Evolutionary conservation across 2,329 filamentous ascomycete species (phyloP).

Genomic region (Ophiostoma quercus): DNA sequence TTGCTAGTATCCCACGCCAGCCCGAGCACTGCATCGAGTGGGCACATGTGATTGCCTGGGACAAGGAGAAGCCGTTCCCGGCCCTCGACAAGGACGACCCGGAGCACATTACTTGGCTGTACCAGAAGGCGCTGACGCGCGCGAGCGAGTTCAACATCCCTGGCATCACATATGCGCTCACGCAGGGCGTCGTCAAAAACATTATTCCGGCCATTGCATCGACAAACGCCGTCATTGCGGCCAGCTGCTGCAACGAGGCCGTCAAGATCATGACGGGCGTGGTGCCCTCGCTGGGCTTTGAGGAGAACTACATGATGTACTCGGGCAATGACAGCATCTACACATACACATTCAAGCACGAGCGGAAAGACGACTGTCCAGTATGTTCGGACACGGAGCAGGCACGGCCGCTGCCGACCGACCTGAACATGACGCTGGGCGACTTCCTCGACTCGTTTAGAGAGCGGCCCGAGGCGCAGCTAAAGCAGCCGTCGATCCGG

Average conservation of each 20-base stretch:
- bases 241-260: constrained; percentile 92
- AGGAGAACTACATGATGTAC: constrained; percentile 98
- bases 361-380: constrained; percentile 90
- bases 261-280: constrained; percentile 84
- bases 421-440: constrained; percentile 66
- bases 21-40: constrained; percentile 98
- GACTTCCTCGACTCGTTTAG: constrained; percentile 83
- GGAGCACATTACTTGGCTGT: constrained; percentile 96
- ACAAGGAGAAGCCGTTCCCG: constrained; percentile 75
- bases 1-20: constrained; percentile 92
- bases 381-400: constrained; percentile 71
- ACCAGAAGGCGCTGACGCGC: constrained; percentile 72
- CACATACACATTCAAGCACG: constrained; percentile 93
- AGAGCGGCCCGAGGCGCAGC: constrained; percentile 77
- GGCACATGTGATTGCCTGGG: constrained; percentile 98
- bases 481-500: constrained; percentile 87
- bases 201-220: constrained; percentile 98
- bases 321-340: constrained; percentile 93
- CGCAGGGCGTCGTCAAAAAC: constrained; percentile 97
- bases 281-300: constrained; percentile 71
- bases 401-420: constrained; percentile 67
- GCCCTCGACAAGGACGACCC: constrained; percentile 91
- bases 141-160: constrained; percentile 84
- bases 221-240: constrained; percentile 94
- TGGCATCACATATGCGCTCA: constrained; percentile 91